These are phyloP conservation scores for Allantophomopsis cytisporea DNA, from an alignment of 2,329 filamentous ascomycete species.

Conservation along the genomic window DNA sequence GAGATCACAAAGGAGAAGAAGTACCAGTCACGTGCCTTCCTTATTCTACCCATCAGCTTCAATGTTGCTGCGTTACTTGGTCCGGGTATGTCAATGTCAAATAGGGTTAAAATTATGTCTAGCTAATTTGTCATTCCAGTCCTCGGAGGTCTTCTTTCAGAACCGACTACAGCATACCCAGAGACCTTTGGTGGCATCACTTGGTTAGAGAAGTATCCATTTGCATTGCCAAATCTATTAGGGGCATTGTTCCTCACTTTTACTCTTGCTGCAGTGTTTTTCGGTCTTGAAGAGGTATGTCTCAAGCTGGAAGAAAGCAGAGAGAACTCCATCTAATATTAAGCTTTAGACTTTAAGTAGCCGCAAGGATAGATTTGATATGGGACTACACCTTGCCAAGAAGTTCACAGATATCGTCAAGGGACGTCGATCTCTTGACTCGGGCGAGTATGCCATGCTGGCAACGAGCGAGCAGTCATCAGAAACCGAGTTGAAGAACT, in stretches of 20 bases:
- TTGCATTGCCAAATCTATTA: conserved; percentile 22
- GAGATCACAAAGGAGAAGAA: conserved; percentile 57
- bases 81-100: conserved; percentile 38
- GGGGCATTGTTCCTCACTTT: conserved; percentile 18
- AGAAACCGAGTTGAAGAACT: conserved; percentile 1
- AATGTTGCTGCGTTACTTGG: conserved; percentile 31
- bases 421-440: neutral
- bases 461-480: neutral
- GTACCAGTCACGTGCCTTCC: conserved; percentile 39
- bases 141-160: conserved; percentile 23
- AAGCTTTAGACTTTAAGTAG: conserved; percentile 18
- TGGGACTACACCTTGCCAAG: conserved; percentile 6
- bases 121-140: conserved; percentile 12
- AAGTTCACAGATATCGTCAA: neutral
- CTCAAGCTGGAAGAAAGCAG: neutral
- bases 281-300: conserved; percentile 15
- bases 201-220: conserved; percentile 23
- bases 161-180: conserved; percentile 21
- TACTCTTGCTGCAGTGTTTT: conserved; percentile 16
- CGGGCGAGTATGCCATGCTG: conserved; percentile 7
- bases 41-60: conserved; percentile 46
- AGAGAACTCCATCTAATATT: too few relatives aligned
- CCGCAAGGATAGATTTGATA: conserved; percentile 10
- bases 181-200: conserved; percentile 25
- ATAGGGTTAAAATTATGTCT: too few relatives aligned